Percentiles rank a stretch among this genome's conserved stretches.
phyloP scores from a whole-genome alignment of 495 filamentous ascomycete genomes.

The Penicillium coffeae region DNA sequence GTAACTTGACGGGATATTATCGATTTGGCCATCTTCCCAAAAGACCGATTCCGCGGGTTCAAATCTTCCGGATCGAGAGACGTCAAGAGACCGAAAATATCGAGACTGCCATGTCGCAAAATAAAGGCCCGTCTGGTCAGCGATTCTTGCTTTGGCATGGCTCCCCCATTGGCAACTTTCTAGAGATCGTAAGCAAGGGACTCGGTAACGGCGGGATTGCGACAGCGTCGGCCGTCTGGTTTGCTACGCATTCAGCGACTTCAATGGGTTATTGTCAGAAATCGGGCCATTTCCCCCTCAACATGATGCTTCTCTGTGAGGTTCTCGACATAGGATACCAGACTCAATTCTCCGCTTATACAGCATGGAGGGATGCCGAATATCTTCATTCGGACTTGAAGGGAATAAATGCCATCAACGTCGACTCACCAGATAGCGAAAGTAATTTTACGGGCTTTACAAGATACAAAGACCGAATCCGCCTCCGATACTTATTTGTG shows the following conservation, averaged over 20 bases:
- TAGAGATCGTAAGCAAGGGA: constrained; percentile 70
- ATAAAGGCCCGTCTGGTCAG: constrained; percentile 25
- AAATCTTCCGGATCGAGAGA: constrained; percentile 58
- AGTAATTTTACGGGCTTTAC: too few relatives aligned
- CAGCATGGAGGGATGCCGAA: constrained; percentile 11
- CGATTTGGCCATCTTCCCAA: too few relatives aligned
- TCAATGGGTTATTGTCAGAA: constrained; percentile 5
- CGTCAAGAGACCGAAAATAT: constrained; percentile 60
- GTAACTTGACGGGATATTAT: too few relatives aligned
- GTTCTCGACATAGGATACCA: neutral
- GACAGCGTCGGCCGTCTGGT: constrained; percentile 7
- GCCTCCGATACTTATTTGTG: constrained; percentile 67
- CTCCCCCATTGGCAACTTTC: constrained; percentile 59
- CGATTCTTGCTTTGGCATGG: constrained; percentile 76
- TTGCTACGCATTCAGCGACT: constrained; percentile 14
- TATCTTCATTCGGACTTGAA: constrained; percentile 9
- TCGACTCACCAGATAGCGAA: neutral
- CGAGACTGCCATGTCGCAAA: too few relatives aligned
- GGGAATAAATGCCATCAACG: constrained; percentile 9
- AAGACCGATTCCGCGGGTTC: neutral
- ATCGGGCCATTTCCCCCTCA: neutral
- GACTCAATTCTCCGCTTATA: neutral
- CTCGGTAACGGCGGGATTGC: constrained; percentile 44
- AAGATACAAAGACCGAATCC: constrained; percentile 68
- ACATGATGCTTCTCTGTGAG: constrained; percentile 16